These are phyloP conservation scores for Aristolochia californica DNA, from an alignment of 164 flowering plant species.

Conservation along the genomic window DNA sequence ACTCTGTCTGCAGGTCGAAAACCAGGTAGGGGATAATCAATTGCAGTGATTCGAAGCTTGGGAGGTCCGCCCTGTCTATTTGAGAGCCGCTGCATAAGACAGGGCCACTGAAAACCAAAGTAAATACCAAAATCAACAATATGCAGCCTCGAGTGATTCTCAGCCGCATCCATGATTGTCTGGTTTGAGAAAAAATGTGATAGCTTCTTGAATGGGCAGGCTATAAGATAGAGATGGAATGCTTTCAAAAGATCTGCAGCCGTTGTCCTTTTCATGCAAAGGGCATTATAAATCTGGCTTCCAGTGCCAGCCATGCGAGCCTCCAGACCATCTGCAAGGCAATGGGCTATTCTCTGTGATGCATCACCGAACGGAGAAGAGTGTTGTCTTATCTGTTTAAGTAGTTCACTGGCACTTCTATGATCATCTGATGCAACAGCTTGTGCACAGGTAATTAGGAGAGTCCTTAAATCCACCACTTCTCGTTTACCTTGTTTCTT, in stretches of 20 bases:
- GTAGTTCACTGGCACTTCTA: constrained; percentile 48
- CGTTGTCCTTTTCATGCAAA: constrained; percentile 38
- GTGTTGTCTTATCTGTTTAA: constrained; percentile 67
- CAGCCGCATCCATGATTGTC: constrained; percentile 28
- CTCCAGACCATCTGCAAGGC: constrained; percentile 74
- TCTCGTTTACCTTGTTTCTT: constrained; percentile 47
- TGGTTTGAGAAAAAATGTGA: constrained; percentile 49
- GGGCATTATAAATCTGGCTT: constrained; percentile 52
- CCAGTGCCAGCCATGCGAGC: constrained; percentile 87
- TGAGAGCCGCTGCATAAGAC: constrained; percentile 53
- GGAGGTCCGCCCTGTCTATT: constrained; percentile 63
- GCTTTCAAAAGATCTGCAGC: constrained; percentile 71
- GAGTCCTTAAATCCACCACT: constrained; percentile 72
- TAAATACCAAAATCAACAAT: constrained; percentile 79
- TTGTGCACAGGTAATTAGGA: constrained; percentile 71
- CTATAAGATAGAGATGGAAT: constrained; percentile 50
- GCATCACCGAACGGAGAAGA: constrained; percentile 82
- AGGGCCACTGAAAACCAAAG: constrained; percentile 93
- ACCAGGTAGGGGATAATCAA: constrained; percentile 85
- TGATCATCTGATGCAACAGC: constrained; percentile 73
- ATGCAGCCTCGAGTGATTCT: constrained; percentile 41
- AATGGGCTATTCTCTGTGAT: constrained; percentile 59
- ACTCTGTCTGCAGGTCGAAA: constrained; percentile 71
- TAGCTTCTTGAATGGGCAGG: constrained; percentile 70
- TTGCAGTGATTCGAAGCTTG: constrained; percentile 66